Conservation (phyloP, 225 moss, liverwort and hornwort genomes). For the Pseudisothecium myosuroides region DNA sequence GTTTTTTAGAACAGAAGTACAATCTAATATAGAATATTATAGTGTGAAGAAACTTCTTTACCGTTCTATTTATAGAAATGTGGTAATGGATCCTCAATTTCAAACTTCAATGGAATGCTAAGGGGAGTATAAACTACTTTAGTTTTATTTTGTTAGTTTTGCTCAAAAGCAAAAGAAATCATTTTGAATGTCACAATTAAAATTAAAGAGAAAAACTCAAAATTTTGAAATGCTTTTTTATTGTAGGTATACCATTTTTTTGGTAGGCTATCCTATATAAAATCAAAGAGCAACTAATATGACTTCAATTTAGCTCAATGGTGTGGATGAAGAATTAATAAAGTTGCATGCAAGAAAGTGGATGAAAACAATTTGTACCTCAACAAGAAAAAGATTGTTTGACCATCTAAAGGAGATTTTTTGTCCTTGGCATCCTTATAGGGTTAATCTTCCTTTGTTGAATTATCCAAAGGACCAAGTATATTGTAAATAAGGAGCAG, state of each 20-base stretch:
- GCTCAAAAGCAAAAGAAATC: neutral
- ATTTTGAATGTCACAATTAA: neutral
- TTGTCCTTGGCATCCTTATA: neutral
- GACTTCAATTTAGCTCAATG: neutral
- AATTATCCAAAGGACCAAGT: neutral
- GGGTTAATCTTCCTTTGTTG: neutral
- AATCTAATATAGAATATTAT: neutral
- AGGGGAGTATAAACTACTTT: accelerated
- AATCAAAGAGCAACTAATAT: neutral
- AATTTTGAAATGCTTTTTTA: neutral
- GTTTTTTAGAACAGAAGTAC: accelerated
- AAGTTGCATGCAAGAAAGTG: neutral
- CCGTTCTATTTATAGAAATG: neutral
- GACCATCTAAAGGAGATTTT: neutral
- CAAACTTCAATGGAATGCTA: neutral
- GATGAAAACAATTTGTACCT: neutral
- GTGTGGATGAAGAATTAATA: neutral
- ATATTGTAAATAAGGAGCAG: neutral
- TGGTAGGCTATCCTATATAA: neutral
- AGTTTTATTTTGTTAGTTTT: too few species aligned
- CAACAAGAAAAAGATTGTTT: neutral
- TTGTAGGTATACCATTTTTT: neutral
- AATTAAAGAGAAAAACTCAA: neutral
- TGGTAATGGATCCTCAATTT: neutral
- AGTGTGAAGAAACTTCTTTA: neutral